Evolutionary conservation across 805 yeast genomes (phyloP), one percentile per base, ranked within the genome.

Genomic region (Starmerella vitae): DNA sequence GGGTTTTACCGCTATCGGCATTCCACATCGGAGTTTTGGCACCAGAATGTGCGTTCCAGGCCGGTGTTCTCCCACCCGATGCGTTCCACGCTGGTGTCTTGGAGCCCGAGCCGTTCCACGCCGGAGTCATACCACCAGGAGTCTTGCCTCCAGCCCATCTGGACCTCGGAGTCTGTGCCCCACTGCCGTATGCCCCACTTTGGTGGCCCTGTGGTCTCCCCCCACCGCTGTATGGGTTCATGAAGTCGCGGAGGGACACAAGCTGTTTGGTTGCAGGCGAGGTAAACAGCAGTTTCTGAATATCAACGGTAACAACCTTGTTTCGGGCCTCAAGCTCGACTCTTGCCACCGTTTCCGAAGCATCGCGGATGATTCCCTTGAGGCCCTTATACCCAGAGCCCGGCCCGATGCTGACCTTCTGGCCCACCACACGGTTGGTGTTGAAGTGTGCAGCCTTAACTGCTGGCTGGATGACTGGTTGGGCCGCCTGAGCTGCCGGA

Each of bases 321-420:
- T 78, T 77, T 49, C 86, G 86, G 20, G 95, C 82, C 59, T 91
- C 97, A 47, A 91, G 69, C 62, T 91, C 98, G 32, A 91, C 82
- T 44, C 96, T 72, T 1, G 96, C 97, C 49, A 71, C 72, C 12
- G 79, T 79, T 46, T 93, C 98, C 52, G 84, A 91, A 8, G 94
- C 84, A 56, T 91, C 97, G 49, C 81, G 79, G 31, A 91, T 83
- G 48, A 83, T 80, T 57, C 98, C 98, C 64, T 78, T 76, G 50
- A 84, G 74, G 33, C 98, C 97, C 63, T 91, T 91, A 59, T 88
- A 84, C 34, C 74, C 75, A 22, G 93, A 91, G n/a, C 95, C 84
- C 54, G 80, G 76, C 28, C 82, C 73, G 35, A 91, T 80, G 47
- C 84, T 74, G 18, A 91, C 95, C 42, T 79, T 78, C 55, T 83